Percentiles rank a stretch among this genome's conserved stretches.
Evolutionary conservation across 1,139 yeast species (phyloP).

Genomic region (Debaryomyces fabryi): DNA sequence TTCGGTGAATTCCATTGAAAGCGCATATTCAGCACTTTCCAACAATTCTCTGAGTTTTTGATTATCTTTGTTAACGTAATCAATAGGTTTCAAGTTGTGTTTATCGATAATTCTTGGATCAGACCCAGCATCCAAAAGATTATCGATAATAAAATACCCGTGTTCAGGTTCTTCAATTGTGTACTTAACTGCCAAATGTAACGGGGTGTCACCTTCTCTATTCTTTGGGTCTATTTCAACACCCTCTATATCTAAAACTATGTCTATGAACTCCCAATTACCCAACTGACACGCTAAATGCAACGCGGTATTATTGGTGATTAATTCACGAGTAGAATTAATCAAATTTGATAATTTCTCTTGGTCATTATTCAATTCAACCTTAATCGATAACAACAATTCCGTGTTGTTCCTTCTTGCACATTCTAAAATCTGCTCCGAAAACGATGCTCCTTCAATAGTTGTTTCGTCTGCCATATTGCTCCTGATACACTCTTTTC

Average conservation of each 20-base stretch:
- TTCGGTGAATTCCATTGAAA: slow-evolving; percentile 40
- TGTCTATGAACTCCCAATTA: slow-evolving; percentile 83
- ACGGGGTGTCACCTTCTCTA: slow-evolving; percentile 83
- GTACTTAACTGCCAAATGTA: slow-evolving; percentile 82
- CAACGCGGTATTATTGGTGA: slow-evolving; percentile 76
- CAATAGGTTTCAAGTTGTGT: slow-evolving; percentile 67
- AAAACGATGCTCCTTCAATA: slow-evolving; percentile 70
- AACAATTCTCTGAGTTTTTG: slow-evolving; percentile 59
- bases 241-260: slow-evolving; percentile 82
- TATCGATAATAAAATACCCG: slow-evolving; percentile 78
- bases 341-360: slow-evolving; percentile 59
- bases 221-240: slow-evolving; percentile 86
- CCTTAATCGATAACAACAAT: slow-evolving; percentile 60
- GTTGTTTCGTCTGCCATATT: slow-evolving; percentile 13
- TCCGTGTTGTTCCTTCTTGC: slow-evolving; percentile 88
- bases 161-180: slow-evolving; percentile 80
- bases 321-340: slow-evolving; percentile 72
- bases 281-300: slow-evolving; percentile 85
- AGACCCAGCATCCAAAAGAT: slow-evolving; percentile 88
- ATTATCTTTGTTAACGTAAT: slow-evolving; percentile 59
- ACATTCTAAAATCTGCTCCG: slow-evolving; percentile 84
- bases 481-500: not conserved
- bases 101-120: slow-evolving; percentile 61
- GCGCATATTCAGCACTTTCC: slow-evolving; percentile 83
- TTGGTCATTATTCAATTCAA: slow-evolving; percentile 47